Conservation (phyloP, 257 asterid species). For the Jacaranda mimosifolia region DNA sequence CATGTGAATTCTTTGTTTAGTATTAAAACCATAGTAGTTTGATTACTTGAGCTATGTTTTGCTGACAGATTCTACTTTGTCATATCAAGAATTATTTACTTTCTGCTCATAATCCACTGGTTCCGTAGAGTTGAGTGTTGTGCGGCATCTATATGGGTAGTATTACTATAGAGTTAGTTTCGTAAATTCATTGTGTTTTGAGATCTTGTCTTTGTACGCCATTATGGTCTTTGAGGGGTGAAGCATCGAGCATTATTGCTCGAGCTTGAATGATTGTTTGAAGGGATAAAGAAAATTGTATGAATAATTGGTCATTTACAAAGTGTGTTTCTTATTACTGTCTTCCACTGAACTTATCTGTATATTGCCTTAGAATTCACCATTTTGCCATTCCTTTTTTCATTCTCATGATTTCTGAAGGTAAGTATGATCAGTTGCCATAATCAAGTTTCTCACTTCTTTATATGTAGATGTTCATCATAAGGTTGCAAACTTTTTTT, state of each 20-base stretch:
- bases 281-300: too few species aligned
- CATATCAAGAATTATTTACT: not conserved
- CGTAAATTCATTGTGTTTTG: conserved; percentile 4
- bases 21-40: conserved; percentile 10
- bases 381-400: conserved; percentile 42
- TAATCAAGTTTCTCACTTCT: not conserved
- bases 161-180: too few species aligned
- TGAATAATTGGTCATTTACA: not conserved
- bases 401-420: conserved; percentile 52
- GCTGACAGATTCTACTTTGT: not conserved
- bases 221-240: not conserved
- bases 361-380: conserved; percentile 28
- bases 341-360: not conserved
- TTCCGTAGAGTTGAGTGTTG: not conserved
- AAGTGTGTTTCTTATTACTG: not conserved
- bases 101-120: not conserved
- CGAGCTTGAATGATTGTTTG: too few species aligned
- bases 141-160: conserved; percentile 6
- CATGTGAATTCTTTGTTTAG: conserved; percentile 27
- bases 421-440: conserved; percentile 22
- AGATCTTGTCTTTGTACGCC: conserved; percentile 3
- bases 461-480: not conserved
- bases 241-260: too few species aligned
- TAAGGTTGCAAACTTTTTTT: not conserved
- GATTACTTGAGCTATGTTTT: not conserved